Base-by-base conservation (phyloP, 805 yeast genomes). In the Pichia manshurica region DNA sequence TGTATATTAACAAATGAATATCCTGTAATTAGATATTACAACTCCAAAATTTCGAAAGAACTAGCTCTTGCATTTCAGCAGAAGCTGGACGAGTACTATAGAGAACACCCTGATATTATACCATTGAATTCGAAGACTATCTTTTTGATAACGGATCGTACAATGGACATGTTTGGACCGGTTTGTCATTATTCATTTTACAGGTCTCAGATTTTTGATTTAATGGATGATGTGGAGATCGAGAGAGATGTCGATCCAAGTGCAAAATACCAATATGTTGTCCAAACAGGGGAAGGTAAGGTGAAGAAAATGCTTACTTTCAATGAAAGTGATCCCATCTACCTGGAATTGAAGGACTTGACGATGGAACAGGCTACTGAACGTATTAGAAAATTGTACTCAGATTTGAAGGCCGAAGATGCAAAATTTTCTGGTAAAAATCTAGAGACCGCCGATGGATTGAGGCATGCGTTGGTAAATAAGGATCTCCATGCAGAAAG, bases 131-230 rank as follows among this genome's bases (percentile, higher is more conserved):
- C 58, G 17, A 60, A 71, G 31, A 77, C 96, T 0, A 73, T 86
- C 0, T 73, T 91, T 53, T 64, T 93, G 31, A 78, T 93, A 17
- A 71, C 86, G 2, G 99, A 93, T 64, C 74, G 99, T 52, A 75
- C 95, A 1, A 62, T 89, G 61, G 99, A 95, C 63, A 69, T 84
- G 42, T 78, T 78, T 57, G 85, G 93, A 6, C 96, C 97, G 0
- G 62, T 93, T 41, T 66, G 90, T 46, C 98, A 93, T 64, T 96
- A 88, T 62, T 87, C 90, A 65, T 78, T 84, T 21, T 93, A 90
- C 65, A 95, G 91, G 66, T 90, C 97, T 4, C 82, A 90, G 86
- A 84, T 90, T 17, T 83, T 84, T 68, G 99, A 91, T 63, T 66
- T 84, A 23, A 54, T 64, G 55, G 61, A 57, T 31, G 55, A 56